A percentile compares a stretch with the other conserved stretches of the same genome.
Conservation (phyloP, 257 asterid genomes). For the Penstemon eatonii region DNA sequence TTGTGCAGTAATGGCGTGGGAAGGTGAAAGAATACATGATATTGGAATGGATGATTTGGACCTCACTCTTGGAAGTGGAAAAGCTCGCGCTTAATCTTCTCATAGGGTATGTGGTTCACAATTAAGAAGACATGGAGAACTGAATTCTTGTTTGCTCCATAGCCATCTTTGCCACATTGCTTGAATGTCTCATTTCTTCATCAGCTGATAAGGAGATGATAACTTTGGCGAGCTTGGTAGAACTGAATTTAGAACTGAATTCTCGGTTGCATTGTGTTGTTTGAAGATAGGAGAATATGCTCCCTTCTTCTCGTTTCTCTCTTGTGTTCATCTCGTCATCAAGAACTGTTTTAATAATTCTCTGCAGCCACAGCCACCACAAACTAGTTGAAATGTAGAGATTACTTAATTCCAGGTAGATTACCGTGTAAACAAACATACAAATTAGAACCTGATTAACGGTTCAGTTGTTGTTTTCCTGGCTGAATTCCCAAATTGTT, state of each 20-base stretch:
- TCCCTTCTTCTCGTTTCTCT: neutral
- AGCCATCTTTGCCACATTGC: neutral
- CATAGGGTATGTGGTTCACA: neutral
- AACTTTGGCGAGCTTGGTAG: neutral
- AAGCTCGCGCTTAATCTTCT: slow-evolving; percentile 31
- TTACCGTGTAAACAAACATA: slow-evolving; percentile 11
- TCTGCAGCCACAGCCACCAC: neutral
- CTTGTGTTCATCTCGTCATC: slow-evolving; percentile 22
- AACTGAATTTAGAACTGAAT: neutral
- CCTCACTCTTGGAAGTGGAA: slow-evolving; percentile 71
- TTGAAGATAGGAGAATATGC: slow-evolving; percentile 5
- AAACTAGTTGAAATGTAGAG: slow-evolving; percentile 9
- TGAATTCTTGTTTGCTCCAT: slow-evolving; percentile 12
- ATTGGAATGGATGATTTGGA: slow-evolving; percentile 70
- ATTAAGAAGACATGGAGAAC: neutral
- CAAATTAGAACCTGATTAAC: neutral
- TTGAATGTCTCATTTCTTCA: slow-evolving; percentile 4
- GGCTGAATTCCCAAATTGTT: slow-evolving; percentile 9
- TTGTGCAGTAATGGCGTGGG: slow-evolving; percentile 74
- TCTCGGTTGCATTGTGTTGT: neutral
- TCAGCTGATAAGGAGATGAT: slow-evolving; percentile 9
- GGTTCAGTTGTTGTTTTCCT: slow-evolving; percentile 11
- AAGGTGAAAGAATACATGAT: slow-evolving; percentile 70
- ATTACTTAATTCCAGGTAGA: neutral
- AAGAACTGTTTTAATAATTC: neutral